A percentile compares a stretch with the other conserved stretches of the same genome.
These are phyloP conservation scores for peach (Prunus persica) DNA, from an alignment of 306 rosid species.

Conservation along the genomic window Prunus_persica_NCBIv2 NC_034010.1:1049501-1050000, in stretches of 20 bases:
- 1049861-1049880: not conserved
- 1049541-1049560: slow-evolving; percentile 70
- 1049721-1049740: no score
- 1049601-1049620: slow-evolving; percentile 79
- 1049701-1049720: no score
- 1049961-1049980: slow-evolving; percentile 60
- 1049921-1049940: slow-evolving; percentile 93
- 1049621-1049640: slow-evolving; percentile 89
- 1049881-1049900: not conserved
- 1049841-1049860: not conserved
- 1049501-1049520: slow-evolving; percentile 61
- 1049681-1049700: not conserved
- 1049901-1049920: slow-evolving; percentile 44
- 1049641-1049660: slow-evolving; percentile 64
- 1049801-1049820: not conserved
- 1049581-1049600: slow-evolving; percentile 76
- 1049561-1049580: slow-evolving; percentile 56
- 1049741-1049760: no score
- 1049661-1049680: slow-evolving; percentile 62
- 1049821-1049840: not conserved
- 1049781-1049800: no score
- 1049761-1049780: not conserved
- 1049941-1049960: slow-evolving; percentile 47
- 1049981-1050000: slow-evolving; percentile 58
- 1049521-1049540: slow-evolving; percentile 77